Evolutionary conservation across 2,329 filamentous ascomycete genomes (phyloP).

Genomic region (Epichloe sibirici): DNA sequence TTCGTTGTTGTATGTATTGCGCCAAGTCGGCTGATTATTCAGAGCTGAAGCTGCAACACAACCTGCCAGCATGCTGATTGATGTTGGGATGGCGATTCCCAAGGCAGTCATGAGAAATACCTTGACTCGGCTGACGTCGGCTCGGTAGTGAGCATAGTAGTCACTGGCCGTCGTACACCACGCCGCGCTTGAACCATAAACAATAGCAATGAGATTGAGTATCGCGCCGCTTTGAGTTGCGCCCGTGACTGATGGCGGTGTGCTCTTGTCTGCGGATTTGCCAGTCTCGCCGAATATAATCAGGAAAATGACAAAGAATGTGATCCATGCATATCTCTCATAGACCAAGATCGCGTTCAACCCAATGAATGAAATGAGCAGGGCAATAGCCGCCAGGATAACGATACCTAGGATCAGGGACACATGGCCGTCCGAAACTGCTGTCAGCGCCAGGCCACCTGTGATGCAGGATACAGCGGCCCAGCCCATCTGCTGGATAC

Average conservation of each 20-base stretch:
- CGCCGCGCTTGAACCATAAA: slow-evolving; percentile 36
- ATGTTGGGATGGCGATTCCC: slow-evolving; percentile 35
- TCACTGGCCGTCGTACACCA: slow-evolving; percentile 30
- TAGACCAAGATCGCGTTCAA: slow-evolving; percentile 36
- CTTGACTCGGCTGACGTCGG: slow-evolving; percentile 30
- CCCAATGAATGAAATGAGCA: slow-evolving; percentile 40
- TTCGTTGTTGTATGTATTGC: slow-evolving; percentile 21
- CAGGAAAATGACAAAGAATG: slow-evolving; percentile 34
- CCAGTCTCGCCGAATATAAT: slow-evolving; percentile 36
- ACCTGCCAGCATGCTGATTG: slow-evolving; percentile 34
- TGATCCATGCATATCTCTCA: slow-evolving; percentile 37
- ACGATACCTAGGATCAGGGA: slow-evolving; percentile 40
- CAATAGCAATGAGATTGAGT: slow-evolving; percentile 30
- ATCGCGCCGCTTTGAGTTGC: slow-evolving; percentile 25
- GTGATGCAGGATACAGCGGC: slow-evolving; percentile 38
- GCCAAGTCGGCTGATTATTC: slow-evolving; percentile 26
- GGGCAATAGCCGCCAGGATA: slow-evolving; percentile 34
- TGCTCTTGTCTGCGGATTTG: slow-evolving; percentile 25
- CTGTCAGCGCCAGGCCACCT: slow-evolving; percentile 34
- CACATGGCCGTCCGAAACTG: slow-evolving; percentile 31
- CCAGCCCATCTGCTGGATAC: slow-evolving; percentile 33
- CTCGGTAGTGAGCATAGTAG: slow-evolving; percentile 28
- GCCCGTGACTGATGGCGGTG: slow-evolving; percentile 21
- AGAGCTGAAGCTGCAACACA: slow-evolving; percentile 30
- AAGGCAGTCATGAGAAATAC: slow-evolving; percentile 35